A percentile compares a stretch with the other conserved stretches of the same genome.
Conservation (phyloP, 305 asterid species). For the Rubia peregrina region DNA sequence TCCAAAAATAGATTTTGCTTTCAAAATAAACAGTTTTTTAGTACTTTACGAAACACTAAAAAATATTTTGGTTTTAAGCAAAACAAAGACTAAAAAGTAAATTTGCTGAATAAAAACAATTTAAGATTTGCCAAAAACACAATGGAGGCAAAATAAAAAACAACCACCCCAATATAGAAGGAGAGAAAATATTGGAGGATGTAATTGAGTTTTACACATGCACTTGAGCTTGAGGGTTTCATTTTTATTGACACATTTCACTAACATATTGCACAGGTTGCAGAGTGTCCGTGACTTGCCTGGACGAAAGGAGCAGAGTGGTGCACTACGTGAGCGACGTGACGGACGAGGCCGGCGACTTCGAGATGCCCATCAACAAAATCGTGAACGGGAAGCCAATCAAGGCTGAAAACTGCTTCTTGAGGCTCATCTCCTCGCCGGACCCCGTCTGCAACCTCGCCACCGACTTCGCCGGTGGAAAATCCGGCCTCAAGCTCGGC, state of each 20-base stretch:
- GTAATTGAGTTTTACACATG: no score
- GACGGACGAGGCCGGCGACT: slow-evolving; percentile 55
- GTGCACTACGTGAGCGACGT: slow-evolving; percentile 66
- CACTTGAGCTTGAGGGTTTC: background rate
- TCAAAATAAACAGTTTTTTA: no score
- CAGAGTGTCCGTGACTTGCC: slow-evolving; percentile 63
- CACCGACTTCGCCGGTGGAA: slow-evolving; percentile 78
- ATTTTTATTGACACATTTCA: background rate
- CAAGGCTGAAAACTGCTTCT: slow-evolving; percentile 47
- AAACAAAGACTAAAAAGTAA: no score
- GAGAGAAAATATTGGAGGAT: no score
- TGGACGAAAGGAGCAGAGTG: slow-evolving; percentile 60
- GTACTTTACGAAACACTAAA: no score
- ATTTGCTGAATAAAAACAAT: no score
- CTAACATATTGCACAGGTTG: slow-evolving; percentile 34
- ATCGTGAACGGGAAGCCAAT: slow-evolving; percentile 39
- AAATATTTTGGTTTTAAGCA: no score
- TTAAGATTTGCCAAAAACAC: no score
- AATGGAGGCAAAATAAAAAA: no score
- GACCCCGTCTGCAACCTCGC: slow-evolving; percentile 75
- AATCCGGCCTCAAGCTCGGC: slow-evolving; percentile 54
- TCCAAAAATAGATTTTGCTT: no score
- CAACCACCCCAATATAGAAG: no score
- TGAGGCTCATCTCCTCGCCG: slow-evolving; percentile 74
- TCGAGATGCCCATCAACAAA: slow-evolving; percentile 41